Evolutionary conservation across 2,329 filamentous ascomycete genomes (phyloP).

Genomic region (Calonectria montana): DNA sequence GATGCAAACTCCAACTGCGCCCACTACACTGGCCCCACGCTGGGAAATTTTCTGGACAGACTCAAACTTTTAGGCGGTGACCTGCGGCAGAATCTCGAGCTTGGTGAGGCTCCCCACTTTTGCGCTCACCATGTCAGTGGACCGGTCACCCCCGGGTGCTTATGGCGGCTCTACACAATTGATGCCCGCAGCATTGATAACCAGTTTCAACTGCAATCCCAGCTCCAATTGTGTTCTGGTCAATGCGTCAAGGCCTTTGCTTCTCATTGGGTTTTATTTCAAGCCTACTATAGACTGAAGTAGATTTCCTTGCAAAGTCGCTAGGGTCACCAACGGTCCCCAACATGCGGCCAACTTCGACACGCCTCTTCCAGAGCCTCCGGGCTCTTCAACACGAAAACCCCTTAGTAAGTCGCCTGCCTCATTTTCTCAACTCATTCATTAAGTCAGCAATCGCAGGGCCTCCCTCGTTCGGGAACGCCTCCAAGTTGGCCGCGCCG

Average conservation of each 20-base stretch:
- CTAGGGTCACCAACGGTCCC: no score
- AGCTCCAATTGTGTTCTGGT: background rate
- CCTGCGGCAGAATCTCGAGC: slow-evolving; percentile 53
- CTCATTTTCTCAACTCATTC: background rate
- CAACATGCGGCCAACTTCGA: slow-evolving; percentile 52
- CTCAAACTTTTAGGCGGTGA: slow-evolving; percentile 65
- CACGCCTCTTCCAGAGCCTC: slow-evolving; percentile 50
- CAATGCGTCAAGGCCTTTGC: background rate
- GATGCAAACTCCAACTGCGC: slow-evolving; percentile 25
- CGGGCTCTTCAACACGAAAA: slow-evolving; percentile 77
- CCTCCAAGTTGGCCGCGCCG: slow-evolving; percentile 73
- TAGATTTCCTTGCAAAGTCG: background rate
- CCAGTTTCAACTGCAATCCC: background rate
- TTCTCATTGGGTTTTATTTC: background rate
- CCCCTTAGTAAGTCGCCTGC: slow-evolving; percentile 72
- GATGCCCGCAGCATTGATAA: background rate
- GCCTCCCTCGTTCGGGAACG: slow-evolving; percentile 81
- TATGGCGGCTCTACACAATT: background rate
- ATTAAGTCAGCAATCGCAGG: slow-evolving; percentile 62
- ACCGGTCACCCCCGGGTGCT: background rate
- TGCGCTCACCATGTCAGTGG: no score
- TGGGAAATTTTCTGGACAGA: slow-evolving; percentile 48
- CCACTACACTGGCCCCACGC: slow-evolving; percentile 43
- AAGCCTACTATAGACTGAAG: background rate
- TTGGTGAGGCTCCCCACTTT: background rate